Conservation (phyloP, 192 early-diverging fungal species). For the Entomortierella chlamydospora region DNA sequence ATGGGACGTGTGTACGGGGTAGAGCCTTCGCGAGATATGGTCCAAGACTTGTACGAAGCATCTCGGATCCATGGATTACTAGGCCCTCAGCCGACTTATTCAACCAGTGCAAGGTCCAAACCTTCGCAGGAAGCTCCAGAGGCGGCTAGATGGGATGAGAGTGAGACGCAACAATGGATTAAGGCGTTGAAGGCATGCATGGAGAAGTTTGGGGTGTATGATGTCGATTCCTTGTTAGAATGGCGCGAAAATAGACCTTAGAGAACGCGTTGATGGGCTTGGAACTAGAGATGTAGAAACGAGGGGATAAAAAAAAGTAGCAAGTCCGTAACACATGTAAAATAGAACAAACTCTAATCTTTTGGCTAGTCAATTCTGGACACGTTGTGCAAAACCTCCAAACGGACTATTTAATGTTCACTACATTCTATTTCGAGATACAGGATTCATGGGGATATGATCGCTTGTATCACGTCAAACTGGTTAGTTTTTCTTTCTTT, state of each 20-base stretch:
- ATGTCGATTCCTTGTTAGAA: neutral
- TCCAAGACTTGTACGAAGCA: conserved; percentile 11
- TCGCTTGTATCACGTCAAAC: no score
- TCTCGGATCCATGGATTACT: conserved; percentile 6
- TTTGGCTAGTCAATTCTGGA: no score
- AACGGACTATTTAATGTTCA: no score
- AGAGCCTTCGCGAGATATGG: conserved; percentile 26
- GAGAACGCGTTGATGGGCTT: neutral
- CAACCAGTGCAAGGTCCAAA: neutral
- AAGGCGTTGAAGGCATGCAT: conserved; percentile 9
- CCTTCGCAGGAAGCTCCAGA: neutral
- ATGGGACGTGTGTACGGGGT: conserved; percentile 25
- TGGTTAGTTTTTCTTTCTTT: no score
- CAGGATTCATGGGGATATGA: no score
- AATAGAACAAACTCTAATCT: no score
- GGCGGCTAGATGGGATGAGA: conserved; percentile 9
- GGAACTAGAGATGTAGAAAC: no score
- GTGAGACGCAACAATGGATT: conserved; percentile 11
- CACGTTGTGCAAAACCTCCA: no score
- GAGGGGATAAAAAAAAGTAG: no score
- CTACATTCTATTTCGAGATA: no score
- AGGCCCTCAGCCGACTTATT: neutral
- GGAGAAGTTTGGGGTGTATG: conserved; percentile 17
- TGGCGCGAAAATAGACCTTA: neutral
- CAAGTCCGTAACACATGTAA: no score